Base-by-base conservation (phyloP, 352 stramenopile species). In the Globisporangium acanthophoron region DNA sequence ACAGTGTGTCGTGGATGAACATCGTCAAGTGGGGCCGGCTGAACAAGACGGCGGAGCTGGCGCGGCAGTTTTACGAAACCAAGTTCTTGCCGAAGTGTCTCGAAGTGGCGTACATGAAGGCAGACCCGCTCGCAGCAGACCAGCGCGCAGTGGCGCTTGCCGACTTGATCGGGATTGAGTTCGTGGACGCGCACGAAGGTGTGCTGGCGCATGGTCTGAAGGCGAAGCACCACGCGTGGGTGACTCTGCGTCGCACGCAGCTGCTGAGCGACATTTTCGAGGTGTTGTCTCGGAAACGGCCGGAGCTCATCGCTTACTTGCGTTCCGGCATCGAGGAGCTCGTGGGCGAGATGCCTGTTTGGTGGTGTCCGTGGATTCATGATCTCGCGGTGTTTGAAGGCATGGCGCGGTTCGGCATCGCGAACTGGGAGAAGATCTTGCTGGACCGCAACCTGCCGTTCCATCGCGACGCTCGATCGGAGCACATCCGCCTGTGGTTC, bases 301-400 rank as follows among this genome's bases (percentile, higher is more conserved):
- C 33, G 21, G 67, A 68, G n/a, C 54, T 96, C 13, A 64, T 81
- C 6, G 52, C 64, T 51, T 67, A 78, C 31, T 61, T 96, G 33
- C 72, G 80, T 0, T 94, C 84, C 2, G 84, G 86, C 27, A 75
- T 65, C 24, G 59, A 73, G 5, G 63, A 73, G 48, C 65, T 92
- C 8, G 82, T 92, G 43, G 59, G 71, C 11, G 71, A 85, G 49
- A 93, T 96, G 83, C 86, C 86, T 4, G 79, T 92, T 33, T 96
- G 86, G 86, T 96, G 86, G 86, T 96, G 86, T 61, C 86, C 86
- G 12, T 96, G 86, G 86, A 77, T 94, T 29, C 86, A 96, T 56
- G 86, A 96, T 53, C 58, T 90, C 18, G 80, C 72, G 3, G 45
- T 93, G 11, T 80, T 96, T 20, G 86, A 86, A 49, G 86, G 81